A percentile compares a stretch with the other conserved stretches of the same genome.
Evolutionary conservation across 257 asterid genomes (phyloP).

Genomic region (Jasminum sambac): DNA sequence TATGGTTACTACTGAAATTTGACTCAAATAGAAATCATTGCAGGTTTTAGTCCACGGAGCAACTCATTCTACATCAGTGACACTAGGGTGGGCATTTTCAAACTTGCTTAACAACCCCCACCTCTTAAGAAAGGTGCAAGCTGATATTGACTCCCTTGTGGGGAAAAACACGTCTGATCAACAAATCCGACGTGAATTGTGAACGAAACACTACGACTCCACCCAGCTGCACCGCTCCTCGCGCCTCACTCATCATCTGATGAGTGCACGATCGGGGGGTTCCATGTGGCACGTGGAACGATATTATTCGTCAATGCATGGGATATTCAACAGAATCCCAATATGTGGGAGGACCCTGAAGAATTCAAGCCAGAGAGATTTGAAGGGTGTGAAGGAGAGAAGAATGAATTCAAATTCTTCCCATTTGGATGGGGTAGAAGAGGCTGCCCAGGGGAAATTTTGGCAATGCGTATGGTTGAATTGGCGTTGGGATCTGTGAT

Average conservation of each 20-base stretch:
- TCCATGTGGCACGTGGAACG: conserved; percentile 34
- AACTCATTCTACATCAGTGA: conserved; percentile 33
- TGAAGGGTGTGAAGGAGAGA: conserved; percentile 8
- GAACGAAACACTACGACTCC: conserved; percentile 39
- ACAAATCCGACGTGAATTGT: conserved; percentile 29
- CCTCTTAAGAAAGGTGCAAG: conserved; percentile 22
- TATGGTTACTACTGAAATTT: neutral
- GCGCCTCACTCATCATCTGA: conserved; percentile 35
- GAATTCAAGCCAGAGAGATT: conserved; percentile 36
- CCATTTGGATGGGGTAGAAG: conserved; percentile 45
- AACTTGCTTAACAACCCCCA: conserved; percentile 33
- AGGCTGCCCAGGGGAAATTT: conserved; percentile 41
- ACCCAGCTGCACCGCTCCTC: conserved; percentile 39
- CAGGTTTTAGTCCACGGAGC: conserved; percentile 46
- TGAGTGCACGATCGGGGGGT: conserved; percentile 27
- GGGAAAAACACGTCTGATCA: conserved; percentile 32
- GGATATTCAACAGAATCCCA: conserved; percentile 33
- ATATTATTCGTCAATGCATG: conserved; percentile 38
- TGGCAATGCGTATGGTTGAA: conserved; percentile 36
- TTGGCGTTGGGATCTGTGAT: conserved; percentile 36
- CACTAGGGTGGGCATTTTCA: conserved; percentile 44
- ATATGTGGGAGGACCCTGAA: conserved; percentile 26
- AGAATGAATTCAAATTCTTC: conserved; percentile 19
- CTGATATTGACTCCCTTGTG: conserved; percentile 25
- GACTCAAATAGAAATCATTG: neutral